phyloP scores from a whole-genome alignment of 768 basidiomycete species.

The Serendipita sp. region DNA sequence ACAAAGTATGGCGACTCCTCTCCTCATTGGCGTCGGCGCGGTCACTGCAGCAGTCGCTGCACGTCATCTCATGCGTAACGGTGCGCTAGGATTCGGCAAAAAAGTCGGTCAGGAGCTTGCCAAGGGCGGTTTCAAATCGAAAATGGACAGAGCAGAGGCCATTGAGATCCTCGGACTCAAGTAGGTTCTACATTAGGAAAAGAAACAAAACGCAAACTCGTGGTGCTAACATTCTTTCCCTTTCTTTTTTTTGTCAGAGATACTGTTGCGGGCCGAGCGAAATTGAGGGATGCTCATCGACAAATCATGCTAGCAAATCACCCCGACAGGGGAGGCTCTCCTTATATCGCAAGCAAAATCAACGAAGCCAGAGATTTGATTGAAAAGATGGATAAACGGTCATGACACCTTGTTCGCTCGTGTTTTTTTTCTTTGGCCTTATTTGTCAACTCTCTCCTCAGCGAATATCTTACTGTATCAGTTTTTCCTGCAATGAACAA shows the following conservation, averaged over 20 bases:
- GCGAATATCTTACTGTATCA: no score
- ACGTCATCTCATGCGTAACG: constrained; percentile 50
- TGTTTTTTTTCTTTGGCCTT: neutral
- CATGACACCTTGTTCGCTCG: neutral
- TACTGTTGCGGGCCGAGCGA: constrained; percentile 52
- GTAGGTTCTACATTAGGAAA: constrained; percentile 32
- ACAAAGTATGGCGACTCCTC: constrained; percentile 53
- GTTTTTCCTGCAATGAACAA: no score
- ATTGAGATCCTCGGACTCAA: constrained; percentile 81
- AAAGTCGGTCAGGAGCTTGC: constrained; percentile 68
- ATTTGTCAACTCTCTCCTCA: neutral
- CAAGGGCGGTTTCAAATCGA: constrained; percentile 85
- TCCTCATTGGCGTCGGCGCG: constrained; percentile 62
- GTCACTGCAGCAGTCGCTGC: constrained; percentile 63
- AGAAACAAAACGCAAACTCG: neutral
- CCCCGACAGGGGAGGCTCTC: constrained; percentile 96
- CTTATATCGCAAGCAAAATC: constrained; percentile 95
- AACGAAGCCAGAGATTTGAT: constrained; percentile 94
- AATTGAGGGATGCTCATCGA: constrained; percentile 88
- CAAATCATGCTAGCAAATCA: constrained; percentile 98
- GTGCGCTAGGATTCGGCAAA: constrained; percentile 36
- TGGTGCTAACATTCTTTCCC: neutral
- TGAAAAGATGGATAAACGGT: constrained; percentile 53
- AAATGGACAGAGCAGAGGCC: constrained; percentile 95
- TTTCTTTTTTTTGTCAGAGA: constrained; percentile 39